A percentile compares a stretch with the other conserved stretches of the same genome.
phyloP scores from a whole-genome alignment of 345 rosid species.

The Populus simonii region DNA sequence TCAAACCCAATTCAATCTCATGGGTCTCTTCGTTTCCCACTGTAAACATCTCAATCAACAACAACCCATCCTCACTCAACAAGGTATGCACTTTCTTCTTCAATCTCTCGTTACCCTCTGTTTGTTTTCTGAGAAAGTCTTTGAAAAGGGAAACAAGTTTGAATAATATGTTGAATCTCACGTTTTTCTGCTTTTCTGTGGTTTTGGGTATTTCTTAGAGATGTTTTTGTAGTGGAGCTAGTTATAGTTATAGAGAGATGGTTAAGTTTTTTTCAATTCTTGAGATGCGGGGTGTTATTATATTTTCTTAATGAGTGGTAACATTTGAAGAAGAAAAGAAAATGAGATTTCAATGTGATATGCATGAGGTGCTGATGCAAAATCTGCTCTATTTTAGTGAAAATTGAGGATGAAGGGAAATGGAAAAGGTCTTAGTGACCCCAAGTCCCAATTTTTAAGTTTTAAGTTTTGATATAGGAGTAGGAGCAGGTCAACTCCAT shows the following conservation, averaged over 20 bases:
- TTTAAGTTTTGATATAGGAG: background rate
- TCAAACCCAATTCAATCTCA: constrained; percentile 45
- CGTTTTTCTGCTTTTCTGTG: background rate
- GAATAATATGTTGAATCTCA: background rate
- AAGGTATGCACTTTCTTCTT: constrained; percentile 38
- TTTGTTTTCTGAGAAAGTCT: no score
- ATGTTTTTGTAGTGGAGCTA: background rate
- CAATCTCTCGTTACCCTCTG: background rate
- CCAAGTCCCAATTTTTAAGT: background rate
- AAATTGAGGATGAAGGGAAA: background rate
- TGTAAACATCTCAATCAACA: constrained; percentile 29
- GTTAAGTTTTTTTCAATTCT: background rate
- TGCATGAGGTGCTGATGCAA: background rate
- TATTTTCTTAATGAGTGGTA: background rate
- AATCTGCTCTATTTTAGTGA: background rate
- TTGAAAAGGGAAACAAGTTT: background rate
- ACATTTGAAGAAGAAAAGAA: background rate
- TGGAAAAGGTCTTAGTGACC: background rate
- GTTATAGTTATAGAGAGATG: background rate
- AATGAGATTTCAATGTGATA: background rate
- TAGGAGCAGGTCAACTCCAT: background rate
- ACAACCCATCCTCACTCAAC: constrained; percentile 23
- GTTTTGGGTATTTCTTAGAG: background rate
- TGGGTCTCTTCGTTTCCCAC: constrained; percentile 59
- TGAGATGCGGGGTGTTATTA: background rate